phyloP scores from a whole-genome alignment of 331 rosid genomes.

The Malus hybrid region DNA sequence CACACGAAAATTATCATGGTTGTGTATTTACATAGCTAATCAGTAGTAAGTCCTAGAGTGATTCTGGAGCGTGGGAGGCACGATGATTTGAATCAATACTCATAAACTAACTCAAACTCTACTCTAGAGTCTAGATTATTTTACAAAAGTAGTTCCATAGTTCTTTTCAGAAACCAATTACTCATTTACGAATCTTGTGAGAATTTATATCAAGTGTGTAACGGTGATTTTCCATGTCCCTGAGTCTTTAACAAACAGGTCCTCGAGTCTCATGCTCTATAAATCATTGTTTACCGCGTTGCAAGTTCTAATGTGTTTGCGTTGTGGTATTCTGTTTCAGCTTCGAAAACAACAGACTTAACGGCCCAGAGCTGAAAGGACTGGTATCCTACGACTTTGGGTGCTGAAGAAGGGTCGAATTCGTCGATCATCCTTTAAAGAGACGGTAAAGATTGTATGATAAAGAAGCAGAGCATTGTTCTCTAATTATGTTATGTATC shows the following conservation, averaged over 20 bases:
- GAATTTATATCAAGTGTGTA: too few relatives aligned
- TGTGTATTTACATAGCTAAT: not conserved
- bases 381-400: slow-evolving; percentile 82
- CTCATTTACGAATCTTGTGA: not conserved
- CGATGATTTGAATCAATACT: not conserved
- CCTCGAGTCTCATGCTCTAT: too few relatives aligned
- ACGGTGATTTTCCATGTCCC: too few relatives aligned
- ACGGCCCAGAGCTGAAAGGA: slow-evolving; percentile 89
- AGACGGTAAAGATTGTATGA: slow-evolving; percentile 4
- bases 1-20: not conserved
- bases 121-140: not conserved
- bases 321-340: slow-evolving; percentile 35
- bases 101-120: not conserved
- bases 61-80: not conserved
- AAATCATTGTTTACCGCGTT: too few relatives aligned
- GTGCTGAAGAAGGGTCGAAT: slow-evolving; percentile 26
- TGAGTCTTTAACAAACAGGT: too few relatives aligned
- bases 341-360: slow-evolving; percentile 61
- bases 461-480: slow-evolving; percentile 6
- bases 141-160: not conserved
- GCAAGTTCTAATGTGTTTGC: not conserved
- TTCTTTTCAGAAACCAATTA: not conserved
- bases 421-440: not conserved
- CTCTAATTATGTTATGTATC: slow-evolving; percentile 9
- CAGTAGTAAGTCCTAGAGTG: not conserved